Conservation (phyloP, 768 basidiomycete genomes). For the Clathrus columnatus region DNA sequence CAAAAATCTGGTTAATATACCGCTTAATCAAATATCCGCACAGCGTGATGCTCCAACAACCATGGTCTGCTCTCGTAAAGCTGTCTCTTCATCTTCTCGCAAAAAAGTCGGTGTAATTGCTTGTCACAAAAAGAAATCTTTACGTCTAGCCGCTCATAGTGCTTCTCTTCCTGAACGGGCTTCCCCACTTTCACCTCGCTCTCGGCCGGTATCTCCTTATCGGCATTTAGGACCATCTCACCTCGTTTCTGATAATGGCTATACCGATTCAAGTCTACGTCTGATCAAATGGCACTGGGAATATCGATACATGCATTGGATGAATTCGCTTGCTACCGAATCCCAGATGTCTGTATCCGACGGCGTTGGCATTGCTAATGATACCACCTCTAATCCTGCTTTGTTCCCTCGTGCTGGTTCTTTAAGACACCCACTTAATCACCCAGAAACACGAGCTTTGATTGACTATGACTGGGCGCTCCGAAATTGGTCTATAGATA, state of each 20-base stretch:
- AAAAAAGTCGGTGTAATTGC: not conserved
- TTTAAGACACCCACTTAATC: not conserved
- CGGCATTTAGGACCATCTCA: not conserved
- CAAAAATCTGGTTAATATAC: not conserved
- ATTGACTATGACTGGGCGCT: slow-evolving; percentile 3
- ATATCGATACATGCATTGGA: slow-evolving; percentile 6
- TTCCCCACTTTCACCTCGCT: slow-evolving; percentile 6
- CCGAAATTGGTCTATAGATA: slow-evolving; percentile 5
- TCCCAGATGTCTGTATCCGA: not conserved
- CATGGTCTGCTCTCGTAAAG: not conserved
- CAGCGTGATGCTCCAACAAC: not conserved
- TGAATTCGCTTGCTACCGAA: not conserved
- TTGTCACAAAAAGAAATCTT: not conserved
- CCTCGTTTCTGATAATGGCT: not conserved
- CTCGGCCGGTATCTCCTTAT: not conserved
- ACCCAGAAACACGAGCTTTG: slow-evolving; percentile 1
- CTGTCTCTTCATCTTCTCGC: not conserved
- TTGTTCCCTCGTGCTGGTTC: slow-evolving; percentile 6
- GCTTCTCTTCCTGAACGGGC: slow-evolving; percentile 4
- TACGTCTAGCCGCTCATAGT: slow-evolving; percentile 1
- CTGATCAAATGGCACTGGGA: slow-evolving; percentile 10
- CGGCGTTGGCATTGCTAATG: not conserved
- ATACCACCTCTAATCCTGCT: not conserved
- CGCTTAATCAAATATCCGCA: not conserved
- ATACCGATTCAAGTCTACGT: not conserved